Conservation (phyloP, 768 basidiomycete genomes). For the Amanita phalloides region DNA sequence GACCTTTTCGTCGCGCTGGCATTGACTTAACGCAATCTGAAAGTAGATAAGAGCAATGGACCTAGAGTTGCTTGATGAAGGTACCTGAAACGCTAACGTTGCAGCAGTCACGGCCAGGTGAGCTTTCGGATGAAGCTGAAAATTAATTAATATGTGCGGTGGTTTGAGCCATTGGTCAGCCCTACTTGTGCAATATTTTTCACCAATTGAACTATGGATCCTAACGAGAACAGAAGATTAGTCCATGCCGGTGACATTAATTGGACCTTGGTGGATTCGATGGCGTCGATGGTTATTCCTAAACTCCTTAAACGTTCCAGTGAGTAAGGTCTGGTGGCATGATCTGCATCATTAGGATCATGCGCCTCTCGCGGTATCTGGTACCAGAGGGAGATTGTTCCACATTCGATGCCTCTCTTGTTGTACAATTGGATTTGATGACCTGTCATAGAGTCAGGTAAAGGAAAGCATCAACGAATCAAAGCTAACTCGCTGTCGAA, state of each 20-base stretch:
- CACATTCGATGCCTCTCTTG: background rate
- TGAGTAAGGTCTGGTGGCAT: background rate
- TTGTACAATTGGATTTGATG: background rate
- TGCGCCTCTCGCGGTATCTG: background rate
- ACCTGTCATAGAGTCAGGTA: background rate
- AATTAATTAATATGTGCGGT: background rate
- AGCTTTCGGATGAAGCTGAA: background rate
- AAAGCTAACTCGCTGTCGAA: background rate
- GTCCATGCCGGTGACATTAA: background rate
- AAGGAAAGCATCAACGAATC: background rate
- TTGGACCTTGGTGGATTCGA: background rate
- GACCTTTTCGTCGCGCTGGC: background rate
- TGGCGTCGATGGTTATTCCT: background rate
- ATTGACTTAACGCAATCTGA: background rate
- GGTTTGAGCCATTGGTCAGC: no score
- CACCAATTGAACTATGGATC: background rate
- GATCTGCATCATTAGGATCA: background rate
- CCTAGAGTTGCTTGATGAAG: no score
- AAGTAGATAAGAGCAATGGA: no score
- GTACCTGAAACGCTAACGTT: conserved; percentile 1
- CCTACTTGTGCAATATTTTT: background rate
- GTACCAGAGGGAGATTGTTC: background rate
- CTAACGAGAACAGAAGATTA: background rate
- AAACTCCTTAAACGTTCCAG: background rate
- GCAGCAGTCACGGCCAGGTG: background rate